Base-by-base conservation (phyloP, 805 yeast genomes). In the Yarrowia bubula region DNA sequence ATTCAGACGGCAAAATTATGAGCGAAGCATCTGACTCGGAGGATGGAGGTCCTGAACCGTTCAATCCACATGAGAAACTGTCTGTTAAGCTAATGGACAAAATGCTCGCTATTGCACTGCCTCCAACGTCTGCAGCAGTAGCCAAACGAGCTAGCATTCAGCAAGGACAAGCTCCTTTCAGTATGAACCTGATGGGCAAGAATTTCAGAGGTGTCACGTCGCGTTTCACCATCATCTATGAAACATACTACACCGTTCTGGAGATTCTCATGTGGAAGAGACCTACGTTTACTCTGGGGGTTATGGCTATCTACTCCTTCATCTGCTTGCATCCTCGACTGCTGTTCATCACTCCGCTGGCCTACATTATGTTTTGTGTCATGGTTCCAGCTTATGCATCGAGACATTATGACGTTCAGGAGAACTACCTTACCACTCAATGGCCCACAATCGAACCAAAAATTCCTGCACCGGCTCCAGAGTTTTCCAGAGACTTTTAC, bases 401-500 rank as follows among this genome's bases (percentile, higher is more conserved):
- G 71, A 73, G 83, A 28, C 90, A 88, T 72, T 84, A 86, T n/a
- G 90, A 91, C 0, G 90, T 87, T 65, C 66, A 77, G 4, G 69
- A 65, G n/a, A 62, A 63, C 8, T 81, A 81, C 68, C 82, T 85
- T 1, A 79, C 84, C 0, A 77, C 79, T 33, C 86, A 84, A 8
- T 70, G 70, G 4, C 81, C 84, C 0, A 69, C 88, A 43, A 70
- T 77, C 47, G 77, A 78, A 11, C 79, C 83, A 31, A 81, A 77
- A 38, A 71, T 81, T 2, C 89, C 91, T 2, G 84, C 83, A 67
- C 95, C 96, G 0, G 89, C 86, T 8, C 88, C 92, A 4, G 91
- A 90, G 73, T 79, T 89, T 58, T 86, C 92, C 37, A 79, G 89
- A 65, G 96, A 91, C 72, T 91, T 90, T 72, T 75, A 87, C 18